Conservation (phyloP, 2,329 filamentous ascomycete species). For the Penicillium sclerotigenum region DNA sequence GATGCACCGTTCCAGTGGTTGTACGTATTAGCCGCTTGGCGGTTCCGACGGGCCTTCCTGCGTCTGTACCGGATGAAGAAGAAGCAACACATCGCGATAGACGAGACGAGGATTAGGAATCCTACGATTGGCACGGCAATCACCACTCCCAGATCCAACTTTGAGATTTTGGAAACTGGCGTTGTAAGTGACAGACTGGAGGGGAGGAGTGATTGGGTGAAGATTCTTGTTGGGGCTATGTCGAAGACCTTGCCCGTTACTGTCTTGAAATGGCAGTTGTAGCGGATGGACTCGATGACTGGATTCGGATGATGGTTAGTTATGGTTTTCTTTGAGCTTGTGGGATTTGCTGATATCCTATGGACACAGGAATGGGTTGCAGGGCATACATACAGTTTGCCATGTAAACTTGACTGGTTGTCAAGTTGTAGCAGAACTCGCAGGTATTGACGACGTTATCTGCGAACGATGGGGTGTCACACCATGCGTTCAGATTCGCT, state of each 20-base stretch:
- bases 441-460: constrained; percentile 43
- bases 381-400: constrained; percentile 43
- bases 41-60: constrained; percentile 30
- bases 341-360: neutral
- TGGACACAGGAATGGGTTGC: neutral
- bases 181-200: constrained; percentile 27
- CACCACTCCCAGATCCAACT: constrained; percentile 38
- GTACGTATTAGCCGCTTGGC: constrained; percentile 30
- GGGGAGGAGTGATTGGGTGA: constrained; percentile 40
- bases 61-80: constrained; percentile 45
- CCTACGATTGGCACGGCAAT: constrained; percentile 46
- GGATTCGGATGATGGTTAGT: constrained; percentile 2
- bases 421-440: constrained; percentile 45
- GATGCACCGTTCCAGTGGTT: constrained; percentile 36
- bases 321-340: neutral
- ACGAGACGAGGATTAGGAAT: constrained; percentile 38
- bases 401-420: constrained; percentile 39
- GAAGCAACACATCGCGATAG: constrained; percentile 38
- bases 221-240: constrained; percentile 42
- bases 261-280: constrained; percentile 44
- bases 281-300: constrained; percentile 48
- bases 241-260: constrained; percentile 36
- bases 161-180: constrained; percentile 11
- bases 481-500: constrained; percentile 38
- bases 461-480: constrained; percentile 37